These are phyloP conservation scores for Lactarius pseudohatsudake DNA, from an alignment of 768 basidiomycete species.

Conservation along the genomic window DNA sequence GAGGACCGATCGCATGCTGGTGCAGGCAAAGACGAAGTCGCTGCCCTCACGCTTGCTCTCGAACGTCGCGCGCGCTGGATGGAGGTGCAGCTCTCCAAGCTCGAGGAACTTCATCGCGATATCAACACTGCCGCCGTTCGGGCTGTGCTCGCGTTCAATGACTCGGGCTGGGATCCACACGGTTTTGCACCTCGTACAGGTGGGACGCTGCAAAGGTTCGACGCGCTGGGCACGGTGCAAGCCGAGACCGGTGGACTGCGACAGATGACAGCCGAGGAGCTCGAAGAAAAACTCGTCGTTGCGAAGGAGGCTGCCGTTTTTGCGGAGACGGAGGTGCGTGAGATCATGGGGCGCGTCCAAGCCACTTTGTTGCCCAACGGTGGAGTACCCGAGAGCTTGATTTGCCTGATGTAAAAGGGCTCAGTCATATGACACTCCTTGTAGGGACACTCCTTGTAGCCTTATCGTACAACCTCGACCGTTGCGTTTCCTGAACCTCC, in stretches of 20 bases:
- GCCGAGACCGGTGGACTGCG: constrained; percentile 45
- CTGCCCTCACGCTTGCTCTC: constrained; percentile 75
- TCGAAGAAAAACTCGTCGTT: constrained; percentile 69
- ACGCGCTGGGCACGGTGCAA: constrained; percentile 54
- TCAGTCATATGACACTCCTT: background rate
- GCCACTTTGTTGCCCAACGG: constrained; percentile 45
- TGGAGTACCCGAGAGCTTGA: background rate
- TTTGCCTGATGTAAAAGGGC: background rate
- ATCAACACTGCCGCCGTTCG: constrained; percentile 87
- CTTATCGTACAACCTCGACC: background rate
- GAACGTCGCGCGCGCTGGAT: constrained; percentile 92
- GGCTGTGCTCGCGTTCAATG: constrained; percentile 79
- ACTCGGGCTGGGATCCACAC: constrained; percentile 78
- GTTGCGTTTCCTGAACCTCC: no score
- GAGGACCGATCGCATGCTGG: constrained; percentile 57
- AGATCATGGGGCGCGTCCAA: constrained; percentile 71
- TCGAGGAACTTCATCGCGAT: constrained; percentile 86
- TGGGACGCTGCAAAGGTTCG: constrained; percentile 66
- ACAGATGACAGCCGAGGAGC: constrained; percentile 65
- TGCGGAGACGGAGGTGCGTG: constrained; percentile 72
- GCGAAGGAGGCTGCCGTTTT: constrained; percentile 71
- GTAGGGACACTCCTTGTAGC: constrained; percentile 8
- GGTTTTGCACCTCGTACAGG: constrained; percentile 69
- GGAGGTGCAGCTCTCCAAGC: constrained; percentile 85
- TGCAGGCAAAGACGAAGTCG: constrained; percentile 77